Conservation (phyloP, 306 rosid species). For the Sphenostylis stenocarpa region DNA sequence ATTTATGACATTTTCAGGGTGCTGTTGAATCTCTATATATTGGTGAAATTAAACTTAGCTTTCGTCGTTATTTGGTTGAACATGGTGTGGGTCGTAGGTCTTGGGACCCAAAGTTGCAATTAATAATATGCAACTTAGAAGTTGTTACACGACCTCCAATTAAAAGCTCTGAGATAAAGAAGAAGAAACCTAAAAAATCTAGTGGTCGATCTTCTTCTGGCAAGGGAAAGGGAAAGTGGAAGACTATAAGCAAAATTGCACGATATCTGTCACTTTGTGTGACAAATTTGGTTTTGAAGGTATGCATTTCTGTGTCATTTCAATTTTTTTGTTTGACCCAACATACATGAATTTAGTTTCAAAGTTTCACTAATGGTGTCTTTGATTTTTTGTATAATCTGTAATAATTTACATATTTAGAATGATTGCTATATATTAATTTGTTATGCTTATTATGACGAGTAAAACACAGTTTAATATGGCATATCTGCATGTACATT, state of each 20-base stretch:
- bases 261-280: constrained; percentile 75
- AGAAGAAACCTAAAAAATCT: constrained; percentile 59
- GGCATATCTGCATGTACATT: not conserved
- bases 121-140: constrained; percentile 76
- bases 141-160: constrained; percentile 64
- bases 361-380: not conserved
- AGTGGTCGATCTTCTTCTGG: constrained; percentile 39
- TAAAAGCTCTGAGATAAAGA: constrained; percentile 37
- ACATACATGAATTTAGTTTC: not conserved
- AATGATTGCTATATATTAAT: constrained; percentile 12
- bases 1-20: constrained; percentile 66
- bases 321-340: constrained; percentile 6
- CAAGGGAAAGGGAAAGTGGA: constrained; percentile 70
- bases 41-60: constrained; percentile 83
- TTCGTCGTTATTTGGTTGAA: constrained; percentile 62
- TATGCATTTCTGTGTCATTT: constrained; percentile 32
- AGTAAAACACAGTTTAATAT: not conserved
- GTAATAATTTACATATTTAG: not conserved
- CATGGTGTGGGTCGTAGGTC: constrained; percentile 60
- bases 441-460: not conserved
- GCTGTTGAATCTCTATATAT: constrained; percentile 69
- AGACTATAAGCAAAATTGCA: constrained; percentile 67
- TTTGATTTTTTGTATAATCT: not conserved
- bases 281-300: constrained; percentile 78
- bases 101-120: constrained; percentile 73